Evolutionary conservation across 371 early-diverging fungal genomes (phyloP).

Genomic region (Mucor irregularis): DNA sequence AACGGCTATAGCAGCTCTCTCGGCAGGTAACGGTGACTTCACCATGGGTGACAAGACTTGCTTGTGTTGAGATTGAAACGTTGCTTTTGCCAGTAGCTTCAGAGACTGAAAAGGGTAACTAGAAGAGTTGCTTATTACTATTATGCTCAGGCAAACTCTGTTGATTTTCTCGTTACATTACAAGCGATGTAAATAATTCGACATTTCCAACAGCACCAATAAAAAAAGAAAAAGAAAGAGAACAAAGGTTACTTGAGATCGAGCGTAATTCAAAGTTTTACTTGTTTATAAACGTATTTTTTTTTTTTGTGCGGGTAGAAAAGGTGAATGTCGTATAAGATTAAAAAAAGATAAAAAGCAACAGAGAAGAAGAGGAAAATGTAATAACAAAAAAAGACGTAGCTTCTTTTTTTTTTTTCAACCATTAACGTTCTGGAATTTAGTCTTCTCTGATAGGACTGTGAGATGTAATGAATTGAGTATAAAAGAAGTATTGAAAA

Average conservation of each 20-base stretch:
- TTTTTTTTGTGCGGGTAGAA: too few relatives aligned
- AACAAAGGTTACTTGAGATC: too few relatives aligned
- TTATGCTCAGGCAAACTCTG: not conserved
- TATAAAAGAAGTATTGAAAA: not conserved
- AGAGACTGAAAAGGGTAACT: constrained; percentile 19
- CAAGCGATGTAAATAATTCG: constrained; percentile 21
- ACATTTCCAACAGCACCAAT: not conserved
- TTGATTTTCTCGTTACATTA: not conserved
- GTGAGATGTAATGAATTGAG: not conserved
- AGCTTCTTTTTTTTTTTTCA: not conserved
- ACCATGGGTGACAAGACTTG: not conserved
- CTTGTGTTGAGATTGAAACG: not conserved
- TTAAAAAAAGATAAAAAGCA: too few relatives aligned
- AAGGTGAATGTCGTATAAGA: too few relatives aligned
- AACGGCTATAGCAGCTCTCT: constrained; percentile 5
- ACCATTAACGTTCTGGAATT: not conserved
- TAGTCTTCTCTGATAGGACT: constrained; percentile 24
- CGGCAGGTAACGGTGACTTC: not conserved
- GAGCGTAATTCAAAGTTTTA: too few relatives aligned
- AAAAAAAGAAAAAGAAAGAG: not conserved
- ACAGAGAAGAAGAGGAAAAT: not conserved
- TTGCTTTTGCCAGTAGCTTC: constrained; percentile 1
- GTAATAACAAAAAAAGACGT: not conserved
- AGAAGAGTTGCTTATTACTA: not conserved
- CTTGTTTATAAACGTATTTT: too few relatives aligned